Base-by-base conservation (phyloP, 2,329 filamentous ascomycete genomes). In the Rugonectria rugulosa region DNA sequence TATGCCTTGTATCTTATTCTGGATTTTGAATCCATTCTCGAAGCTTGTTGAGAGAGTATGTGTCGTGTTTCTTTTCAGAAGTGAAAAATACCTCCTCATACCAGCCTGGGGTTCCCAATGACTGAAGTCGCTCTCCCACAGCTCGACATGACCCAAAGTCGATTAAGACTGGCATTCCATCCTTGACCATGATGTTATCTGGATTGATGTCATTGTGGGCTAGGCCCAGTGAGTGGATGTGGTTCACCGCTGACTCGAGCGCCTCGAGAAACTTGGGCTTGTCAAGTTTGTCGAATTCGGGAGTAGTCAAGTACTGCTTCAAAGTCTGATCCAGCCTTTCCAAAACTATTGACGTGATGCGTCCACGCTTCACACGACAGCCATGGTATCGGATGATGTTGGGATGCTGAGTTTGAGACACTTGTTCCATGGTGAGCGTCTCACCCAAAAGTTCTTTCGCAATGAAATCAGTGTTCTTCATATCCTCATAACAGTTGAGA, bases 141-240 rank as follows among this genome's bases (percentile, higher is more conserved):
- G 38, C 24, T 29, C 31, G 45, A 15, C 47, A 61, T 12, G 59
- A 60, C 7, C 53, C 60, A 38, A 63, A 65, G 26, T 65, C 60
- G 17, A 63, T 60, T n/a, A 65, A 12, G 1, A 61, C 41, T 1
- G 61, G 61, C 53, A 31, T 43, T 4, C 43, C 55, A 24, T 57
- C 50, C 17, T 61, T 48, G 2, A 65, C 17, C 44, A 65, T 51
- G 29, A 65, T 59, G 45, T 65, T 65, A 2, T 38, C 12, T 2
- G 63, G 63, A 32, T 63, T 64, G 19, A 64, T 26, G 40, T 65
- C 59, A 47, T 64, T 65, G 34, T 65, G 63, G 4, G 56, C 57
- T 23, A 56, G 36, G 3, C 59, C 63, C 6, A 64, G 40, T 3
- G 57, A 57, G 40, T 65, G 63, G 3, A 65, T 17, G 37, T 64